A percentile compares a stretch with the other conserved stretches of the same genome.
Evolutionary conservation across 208 protist genomes (phyloP).

Genomic region (Acanthamoeba sp.): DNA sequence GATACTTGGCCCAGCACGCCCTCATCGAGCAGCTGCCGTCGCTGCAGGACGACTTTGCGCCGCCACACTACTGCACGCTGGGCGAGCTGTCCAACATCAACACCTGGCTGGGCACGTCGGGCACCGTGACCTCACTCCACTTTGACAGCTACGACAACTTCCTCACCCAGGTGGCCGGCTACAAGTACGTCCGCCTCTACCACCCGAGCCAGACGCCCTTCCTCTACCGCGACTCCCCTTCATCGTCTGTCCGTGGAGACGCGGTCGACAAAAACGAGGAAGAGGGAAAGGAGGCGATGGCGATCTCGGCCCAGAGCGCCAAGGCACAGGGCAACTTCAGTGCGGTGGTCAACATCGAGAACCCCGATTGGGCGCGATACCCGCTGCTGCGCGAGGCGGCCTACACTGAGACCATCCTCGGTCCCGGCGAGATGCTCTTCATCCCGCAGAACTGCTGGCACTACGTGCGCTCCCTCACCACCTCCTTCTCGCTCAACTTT

Average conservation of each 20-base stretch:
- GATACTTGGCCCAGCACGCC: constrained; percentile 77
- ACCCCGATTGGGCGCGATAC: constrained; percentile 43
- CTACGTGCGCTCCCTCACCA: constrained; percentile 78
- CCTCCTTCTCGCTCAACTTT: constrained; percentile 74
- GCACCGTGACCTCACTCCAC: constrained; percentile 79
- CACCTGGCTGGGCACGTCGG: constrained; percentile 78
- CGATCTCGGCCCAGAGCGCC: constrained; percentile 34
- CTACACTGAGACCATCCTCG: constrained; percentile 74
- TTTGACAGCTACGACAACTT: constrained; percentile 82
- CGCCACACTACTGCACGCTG: constrained; percentile 33
- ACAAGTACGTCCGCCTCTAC: constrained; percentile 81
- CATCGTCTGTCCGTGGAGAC: not conserved
- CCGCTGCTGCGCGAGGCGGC: constrained; percentile 68
- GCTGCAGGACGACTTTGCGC: constrained; percentile 62
- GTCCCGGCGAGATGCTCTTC: constrained; percentile 80
- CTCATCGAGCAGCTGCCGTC: constrained; percentile 78
- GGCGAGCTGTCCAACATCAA: constrained; percentile 72
- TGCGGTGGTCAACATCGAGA: constrained; percentile 55
- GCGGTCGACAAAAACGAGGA: not conserved
- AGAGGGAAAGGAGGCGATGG: not conserved
- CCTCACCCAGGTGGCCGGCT: constrained; percentile 78
- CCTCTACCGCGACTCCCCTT: constrained; percentile 61
- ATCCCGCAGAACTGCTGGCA: constrained; percentile 78
- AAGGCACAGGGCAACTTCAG: constrained; percentile 61
- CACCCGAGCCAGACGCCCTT: constrained; percentile 18